A percentile compares a stretch with the other conserved stretches of the same genome.
phyloP scores from a whole-genome alignment of 768 basidiomycete genomes.

The Tylopilus sp. region DNA sequence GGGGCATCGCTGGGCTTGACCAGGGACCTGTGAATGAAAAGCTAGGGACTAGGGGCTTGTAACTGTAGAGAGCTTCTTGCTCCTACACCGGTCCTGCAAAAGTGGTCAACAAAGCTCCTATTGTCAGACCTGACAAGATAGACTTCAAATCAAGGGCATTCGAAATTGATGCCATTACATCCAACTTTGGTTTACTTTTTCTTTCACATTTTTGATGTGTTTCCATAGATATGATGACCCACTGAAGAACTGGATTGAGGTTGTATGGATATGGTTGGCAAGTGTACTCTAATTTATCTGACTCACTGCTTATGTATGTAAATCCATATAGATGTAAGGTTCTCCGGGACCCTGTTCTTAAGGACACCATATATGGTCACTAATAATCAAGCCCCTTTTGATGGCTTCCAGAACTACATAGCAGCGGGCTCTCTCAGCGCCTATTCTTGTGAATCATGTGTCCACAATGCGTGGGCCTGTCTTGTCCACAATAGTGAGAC shows the following conservation, averaged over 20 bases:
- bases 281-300: constrained; percentile 1
- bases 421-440: not conserved
- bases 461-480: not conserved
- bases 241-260: constrained; percentile 18
- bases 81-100: constrained; percentile 32
- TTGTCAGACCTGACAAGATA: no score
- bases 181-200: not conserved
- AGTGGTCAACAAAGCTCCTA: no score
- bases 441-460: not conserved
- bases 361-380: not conserved
- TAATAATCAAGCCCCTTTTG: not conserved
- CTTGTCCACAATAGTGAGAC: not conserved
- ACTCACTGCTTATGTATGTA: not conserved
- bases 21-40: no score
- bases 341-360: not conserved
- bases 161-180: constrained; percentile 20
- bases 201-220: constrained; percentile 1
- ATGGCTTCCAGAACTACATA: not conserved
- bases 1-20: no score
- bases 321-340: not conserved
- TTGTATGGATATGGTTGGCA: constrained; percentile 19
- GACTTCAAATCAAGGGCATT: constrained; percentile 14
- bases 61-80: no score
- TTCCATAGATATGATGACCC: constrained; percentile 10
- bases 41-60: no score